Evolutionary conservation across 2,329 filamentous ascomycete species (phyloP).

Genomic region (Blastomyces emzantsi): DNA sequence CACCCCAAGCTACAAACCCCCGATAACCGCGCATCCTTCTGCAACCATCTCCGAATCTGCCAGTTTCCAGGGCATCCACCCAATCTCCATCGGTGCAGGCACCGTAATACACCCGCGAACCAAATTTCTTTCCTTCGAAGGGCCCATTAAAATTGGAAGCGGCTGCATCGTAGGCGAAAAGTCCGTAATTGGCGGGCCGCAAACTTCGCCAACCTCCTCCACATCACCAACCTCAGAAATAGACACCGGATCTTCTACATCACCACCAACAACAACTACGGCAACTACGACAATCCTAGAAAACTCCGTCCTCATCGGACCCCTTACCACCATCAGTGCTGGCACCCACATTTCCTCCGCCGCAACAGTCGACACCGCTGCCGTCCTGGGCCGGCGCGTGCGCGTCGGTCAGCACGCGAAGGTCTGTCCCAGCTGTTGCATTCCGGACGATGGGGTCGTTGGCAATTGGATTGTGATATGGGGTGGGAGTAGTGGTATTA

Average conservation of each 20-base stretch:
- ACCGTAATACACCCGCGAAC: constrained; percentile 80
- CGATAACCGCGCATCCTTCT: constrained; percentile 29
- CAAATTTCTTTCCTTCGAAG: constrained; percentile 66
- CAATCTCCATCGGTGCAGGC: constrained; percentile 67
- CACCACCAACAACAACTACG: constrained; percentile 3
- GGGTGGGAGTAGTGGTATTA: constrained; percentile 41
- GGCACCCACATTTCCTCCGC: constrained; percentile 34
- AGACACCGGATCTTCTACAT: constrained; percentile 7
- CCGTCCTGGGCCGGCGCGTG: constrained; percentile 27
- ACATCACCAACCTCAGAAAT: constrained; percentile 12
- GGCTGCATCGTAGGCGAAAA: constrained; percentile 73
- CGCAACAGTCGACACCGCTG: constrained; percentile 39
- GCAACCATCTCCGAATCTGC: constrained; percentile 34
- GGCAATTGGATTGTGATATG: constrained; percentile 62
- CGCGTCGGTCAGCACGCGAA: constrained; percentile 52
- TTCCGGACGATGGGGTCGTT: constrained; percentile 50
- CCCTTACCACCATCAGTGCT: constrained; percentile 29
- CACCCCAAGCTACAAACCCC: constrained; percentile 24
- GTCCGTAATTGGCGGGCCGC: constrained; percentile 30
- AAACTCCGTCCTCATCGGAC: constrained; percentile 32
- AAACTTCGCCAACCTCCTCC: constrained; percentile 13
- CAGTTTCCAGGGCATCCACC: constrained; percentile 55
- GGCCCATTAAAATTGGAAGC: constrained; percentile 70
- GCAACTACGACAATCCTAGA: constrained; percentile 27
- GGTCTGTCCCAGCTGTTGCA: constrained; percentile 54